Conservation (phyloP, 139 green algal species). For the Closterium sp. region DNA sequence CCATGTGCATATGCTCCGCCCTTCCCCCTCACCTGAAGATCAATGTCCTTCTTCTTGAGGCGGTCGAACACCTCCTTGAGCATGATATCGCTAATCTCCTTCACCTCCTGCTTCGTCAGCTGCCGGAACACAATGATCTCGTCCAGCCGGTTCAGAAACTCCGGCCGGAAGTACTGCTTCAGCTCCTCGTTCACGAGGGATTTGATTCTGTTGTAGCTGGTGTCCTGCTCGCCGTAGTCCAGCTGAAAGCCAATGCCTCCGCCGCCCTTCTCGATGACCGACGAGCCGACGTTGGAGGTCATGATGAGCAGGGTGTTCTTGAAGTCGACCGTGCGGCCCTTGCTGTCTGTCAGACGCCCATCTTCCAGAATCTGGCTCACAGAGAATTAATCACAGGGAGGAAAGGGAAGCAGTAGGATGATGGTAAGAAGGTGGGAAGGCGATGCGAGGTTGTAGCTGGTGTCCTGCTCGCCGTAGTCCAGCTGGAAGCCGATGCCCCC, state of each 20-base stretch:
- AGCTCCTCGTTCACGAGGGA: conserved; percentile 97
- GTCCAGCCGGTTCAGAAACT: conserved; percentile 99
- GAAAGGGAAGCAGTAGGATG: too few species aligned
- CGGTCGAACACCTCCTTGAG: conserved; percentile 92
- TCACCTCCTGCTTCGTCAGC: conserved; percentile 98
- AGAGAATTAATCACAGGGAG: too few species aligned
- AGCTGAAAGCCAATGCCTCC: conserved; percentile 78
- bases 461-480: too few species aligned
- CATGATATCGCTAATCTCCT: conserved; percentile 99
- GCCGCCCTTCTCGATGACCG: conserved; percentile 80
- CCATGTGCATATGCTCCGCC: not conserved
- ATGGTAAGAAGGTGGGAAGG: too few species aligned
- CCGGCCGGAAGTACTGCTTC: conserved; percentile 97
- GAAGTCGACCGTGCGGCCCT: conserved; percentile 82
- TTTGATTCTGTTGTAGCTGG: conserved; percentile 94
- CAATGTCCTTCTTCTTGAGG: conserved; percentile 92
- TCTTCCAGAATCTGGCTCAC: conserved; percentile 66
- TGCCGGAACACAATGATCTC: conserved; percentile 99
- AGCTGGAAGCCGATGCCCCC: too few species aligned
- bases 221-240: conserved; percentile 67
- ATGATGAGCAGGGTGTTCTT: conserved; percentile 92
- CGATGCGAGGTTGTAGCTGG: too few species aligned
- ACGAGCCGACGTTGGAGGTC: conserved; percentile 79
- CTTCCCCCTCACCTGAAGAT: conserved; percentile 43
- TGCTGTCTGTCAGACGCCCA: conserved; percentile 56